phyloP scores from a whole-genome alignment of 2,329 filamentous ascomycete species.

The Rutstroemia sydowiana region DNA sequence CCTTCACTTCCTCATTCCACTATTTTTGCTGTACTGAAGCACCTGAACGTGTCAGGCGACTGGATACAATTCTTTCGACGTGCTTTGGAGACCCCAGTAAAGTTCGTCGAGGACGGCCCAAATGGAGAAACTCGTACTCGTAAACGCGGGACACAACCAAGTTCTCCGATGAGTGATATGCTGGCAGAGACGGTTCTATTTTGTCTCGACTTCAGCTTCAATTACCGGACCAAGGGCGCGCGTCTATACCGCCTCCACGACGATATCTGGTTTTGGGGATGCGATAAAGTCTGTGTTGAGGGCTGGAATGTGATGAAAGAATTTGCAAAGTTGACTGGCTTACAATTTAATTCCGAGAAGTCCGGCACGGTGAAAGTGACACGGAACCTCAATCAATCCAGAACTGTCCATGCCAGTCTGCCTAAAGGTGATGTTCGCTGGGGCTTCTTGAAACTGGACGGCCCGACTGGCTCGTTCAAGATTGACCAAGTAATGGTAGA shows the following conservation, averaged over 20 bases:
- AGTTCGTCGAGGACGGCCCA: conserved; percentile 46
- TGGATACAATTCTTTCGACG: conserved; percentile 54
- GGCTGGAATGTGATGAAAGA: conserved; percentile 52
- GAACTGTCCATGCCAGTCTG: conserved; percentile 28
- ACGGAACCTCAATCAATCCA: conserved; percentile 1
- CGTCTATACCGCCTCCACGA: conserved; percentile 56
- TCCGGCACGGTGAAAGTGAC: conserved; percentile 43
- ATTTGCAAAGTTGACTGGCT: conserved; percentile 49
- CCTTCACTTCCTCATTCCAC: conserved; percentile 54
- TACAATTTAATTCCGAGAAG: conserved; percentile 51
- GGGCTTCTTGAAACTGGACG: conserved; percentile 50
- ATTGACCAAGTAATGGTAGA: conserved; percentile 50
- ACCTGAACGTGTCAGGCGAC: conserved; percentile 49
- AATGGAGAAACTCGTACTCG: conserved; percentile 37
- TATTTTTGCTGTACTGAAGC: conserved; percentile 47
- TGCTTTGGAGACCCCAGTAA: conserved; percentile 53
- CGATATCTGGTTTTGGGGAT: conserved; percentile 59
- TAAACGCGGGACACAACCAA: conserved; percentile 51
- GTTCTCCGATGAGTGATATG: conserved; percentile 50
- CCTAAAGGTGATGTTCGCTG: conserved; percentile 48
- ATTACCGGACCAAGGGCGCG: conserved; percentile 46
- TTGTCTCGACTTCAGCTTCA: conserved; percentile 58
- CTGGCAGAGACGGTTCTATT: conserved; percentile 56
- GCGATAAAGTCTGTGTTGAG: conserved; percentile 43
- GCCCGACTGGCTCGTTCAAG: conserved; percentile 40